Percentiles rank a stretch among this genome's conserved stretches.
Conservation (phyloP, 495 filamentous ascomycete species). For the Polyplosphaeria fusca region DNA sequence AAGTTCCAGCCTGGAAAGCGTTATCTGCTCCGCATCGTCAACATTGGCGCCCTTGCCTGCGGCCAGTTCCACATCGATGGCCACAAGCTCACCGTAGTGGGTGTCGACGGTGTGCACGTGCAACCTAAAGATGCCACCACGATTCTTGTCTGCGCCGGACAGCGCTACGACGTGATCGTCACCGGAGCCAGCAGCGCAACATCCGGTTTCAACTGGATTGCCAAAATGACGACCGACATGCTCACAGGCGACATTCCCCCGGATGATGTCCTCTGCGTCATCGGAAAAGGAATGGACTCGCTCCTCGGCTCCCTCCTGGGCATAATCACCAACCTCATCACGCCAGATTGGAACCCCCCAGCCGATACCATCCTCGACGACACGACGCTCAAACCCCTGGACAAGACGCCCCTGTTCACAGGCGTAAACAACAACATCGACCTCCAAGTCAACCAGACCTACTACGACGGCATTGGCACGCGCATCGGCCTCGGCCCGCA, state of each 20-base stretch:
- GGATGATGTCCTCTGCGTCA: conserved; percentile 13
- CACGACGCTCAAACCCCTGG: conserved; percentile 25
- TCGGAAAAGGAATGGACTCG: conserved; percentile 18
- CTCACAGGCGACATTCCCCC: conserved; percentile 8
- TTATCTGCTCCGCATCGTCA: conserved; percentile 27
- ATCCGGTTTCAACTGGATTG: conserved; percentile 20
- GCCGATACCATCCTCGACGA: conserved; percentile 21
- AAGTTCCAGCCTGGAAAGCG: conserved; percentile 20
- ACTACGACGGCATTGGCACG: conserved; percentile 24
- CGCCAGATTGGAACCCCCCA: background rate
- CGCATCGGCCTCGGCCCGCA: conserved; percentile 19
- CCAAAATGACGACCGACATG: conserved; percentile 28
- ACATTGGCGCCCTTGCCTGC: conserved; percentile 14
- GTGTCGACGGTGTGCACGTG: conserved; percentile 21
- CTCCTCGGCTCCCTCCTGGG: background rate
- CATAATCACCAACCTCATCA: background rate
- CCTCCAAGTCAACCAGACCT: conserved; percentile 17
- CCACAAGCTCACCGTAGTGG: conserved; percentile 22
- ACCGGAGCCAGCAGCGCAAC: background rate
- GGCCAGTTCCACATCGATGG: conserved; percentile 21
- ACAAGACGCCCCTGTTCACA: conserved; percentile 8
- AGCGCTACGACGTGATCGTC: conserved; percentile 32
- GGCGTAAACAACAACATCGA: conserved; percentile 12
- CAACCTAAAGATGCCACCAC: conserved; percentile 9
- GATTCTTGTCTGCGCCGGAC: conserved; percentile 27